Evolutionary conservation across 2,329 filamentous ascomycete genomes (phyloP), one percentile per base, ranked within the genome.

Genomic region (Penicillium rolfsii): DNA sequence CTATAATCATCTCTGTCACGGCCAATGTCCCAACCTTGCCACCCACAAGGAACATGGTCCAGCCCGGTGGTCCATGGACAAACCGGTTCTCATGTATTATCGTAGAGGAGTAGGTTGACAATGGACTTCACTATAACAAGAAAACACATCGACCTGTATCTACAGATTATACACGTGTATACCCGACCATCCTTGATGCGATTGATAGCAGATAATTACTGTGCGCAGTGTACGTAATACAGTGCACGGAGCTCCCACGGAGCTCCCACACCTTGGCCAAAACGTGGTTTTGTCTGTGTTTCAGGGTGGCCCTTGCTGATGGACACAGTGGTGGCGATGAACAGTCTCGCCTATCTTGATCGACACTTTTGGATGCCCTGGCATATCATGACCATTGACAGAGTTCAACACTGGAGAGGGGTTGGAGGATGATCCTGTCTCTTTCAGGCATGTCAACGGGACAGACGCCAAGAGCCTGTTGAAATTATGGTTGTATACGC

Each of bases 271-370:
- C 35, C 50, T 50, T 50, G 48, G 30, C 48, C 28, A 50, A 50
- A 40, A 53, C 19, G 19, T 40, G 50, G 57, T 66, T 67, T 62
- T 64, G 59, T 38, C 52, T 14, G 11, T 60, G 65, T 67, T 68
- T 68, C 65, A 67, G 50, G 28, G 9, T 43, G 35, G 28, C 43
- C 35, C 60, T 56, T 57, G 12, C 56, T 28, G 49, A 52, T 54
- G 55, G 48, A 57, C 53, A 55, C 61, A 55, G 60, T 65, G 59
- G 60, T 62, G 63, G 63, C 58, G 48, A 64, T 58, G 57, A 54
- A 57, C 41, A 54, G 43, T 48, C 55, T 55, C 52, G 38, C 49
- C 57, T 30, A 60, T 55, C 38, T 40, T 19, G 43, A 46, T 48
- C 48, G 48, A 36, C 55, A 38, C 33, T 24, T 6, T 54, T 52